Evolutionary conservation across 208 protist genomes (phyloP), one percentile per base, ranked within the genome.

Genomic region (Acanthamoeba healyi): DNA sequence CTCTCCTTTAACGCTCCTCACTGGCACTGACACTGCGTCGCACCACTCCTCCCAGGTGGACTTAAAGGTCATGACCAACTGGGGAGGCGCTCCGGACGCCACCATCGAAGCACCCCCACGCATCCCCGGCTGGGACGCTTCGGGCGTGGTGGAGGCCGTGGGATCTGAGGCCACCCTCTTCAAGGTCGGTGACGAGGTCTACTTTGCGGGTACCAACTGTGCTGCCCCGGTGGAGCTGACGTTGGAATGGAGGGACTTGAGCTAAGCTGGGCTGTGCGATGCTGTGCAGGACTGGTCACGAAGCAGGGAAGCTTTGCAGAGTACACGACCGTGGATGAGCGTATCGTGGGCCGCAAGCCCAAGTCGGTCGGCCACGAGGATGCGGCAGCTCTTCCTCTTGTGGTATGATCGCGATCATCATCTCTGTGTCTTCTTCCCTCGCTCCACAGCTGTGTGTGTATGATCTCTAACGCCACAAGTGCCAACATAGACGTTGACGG

Each of bases 111-210:
- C n/a, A 17, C 26, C 65, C 6, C 84, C 84, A 19, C 44, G 32
- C 32, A 91, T 91, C 19, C 38, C 42, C 38, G 84, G 84, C 1
- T 91, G 84, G 84, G 84, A 91, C 36, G 84, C 84, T 0, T 40
- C 84, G 26, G 84, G 84, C 84, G 58, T 91, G 19, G 84, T 91
- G 9, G 84, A 91, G 14, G 84, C 32, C 24, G 84, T 91, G 26
- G 84, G 84, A 5, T 19, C 51, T 17, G 84, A 38, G 67, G 84
- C 29, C 0, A 38, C 34, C 54, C 56, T 91, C 84, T 91, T 72
- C 54, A 91, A 91, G 51, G 22, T 24, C 34, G 84, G 84, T 10
- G 84, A 91, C n/a, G 84, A 91, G 1, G 84, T 91, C 84, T 91
- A 72, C 54, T 91, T 91, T 44, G 84, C 84, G 15, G 84, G 84